Evolutionary conservation across 441 rosid species (phyloP).

Genomic region (Erodium moschatum): DNA sequence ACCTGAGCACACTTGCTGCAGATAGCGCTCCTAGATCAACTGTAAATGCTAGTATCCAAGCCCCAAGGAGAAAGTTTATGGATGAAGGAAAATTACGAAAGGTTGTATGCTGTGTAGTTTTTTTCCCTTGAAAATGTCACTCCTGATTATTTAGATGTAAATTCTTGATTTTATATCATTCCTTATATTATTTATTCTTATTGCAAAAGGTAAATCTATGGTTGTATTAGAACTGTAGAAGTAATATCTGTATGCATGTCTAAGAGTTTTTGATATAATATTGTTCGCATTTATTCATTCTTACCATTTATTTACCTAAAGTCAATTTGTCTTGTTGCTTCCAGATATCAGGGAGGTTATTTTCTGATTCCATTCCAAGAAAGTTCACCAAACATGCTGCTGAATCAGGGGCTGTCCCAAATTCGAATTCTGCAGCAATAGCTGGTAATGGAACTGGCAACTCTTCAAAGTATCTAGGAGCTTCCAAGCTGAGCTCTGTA

Average conservation of each 20-base stretch:
- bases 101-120: slow-evolving; percentile 33
- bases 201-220: background rate
- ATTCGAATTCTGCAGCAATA: slow-evolving; percentile 34
- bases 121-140: background rate
- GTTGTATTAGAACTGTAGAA: background rate
- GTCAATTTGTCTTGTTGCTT: slow-evolving; percentile 16
- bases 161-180: background rate
- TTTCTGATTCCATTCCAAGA: slow-evolving; percentile 89
- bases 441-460: slow-evolving; percentile 65
- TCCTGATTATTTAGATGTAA: slow-evolving; percentile 7
- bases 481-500: slow-evolving; percentile 65
- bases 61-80: slow-evolving; percentile 91
- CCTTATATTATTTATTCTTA: background rate
- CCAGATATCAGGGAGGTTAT: slow-evolving; percentile 92
- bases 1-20: slow-evolving; percentile 33
- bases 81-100: slow-evolving; percentile 97
- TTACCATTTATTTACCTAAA: slow-evolving; percentile 12
- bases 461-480: slow-evolving; percentile 72
- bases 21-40: slow-evolving; percentile 68
- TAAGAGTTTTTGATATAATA: background rate
- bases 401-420: slow-evolving; percentile 55
- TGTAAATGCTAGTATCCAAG: slow-evolving; percentile 71
- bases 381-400: slow-evolving; percentile 71
- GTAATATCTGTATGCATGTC: background rate
- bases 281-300: background rate